Evolutionary conservation across 2,329 filamentous ascomycete species (phyloP), one percentile per base, ranked within the genome.

Genomic region (Furcasterigmium sp.): DNA sequence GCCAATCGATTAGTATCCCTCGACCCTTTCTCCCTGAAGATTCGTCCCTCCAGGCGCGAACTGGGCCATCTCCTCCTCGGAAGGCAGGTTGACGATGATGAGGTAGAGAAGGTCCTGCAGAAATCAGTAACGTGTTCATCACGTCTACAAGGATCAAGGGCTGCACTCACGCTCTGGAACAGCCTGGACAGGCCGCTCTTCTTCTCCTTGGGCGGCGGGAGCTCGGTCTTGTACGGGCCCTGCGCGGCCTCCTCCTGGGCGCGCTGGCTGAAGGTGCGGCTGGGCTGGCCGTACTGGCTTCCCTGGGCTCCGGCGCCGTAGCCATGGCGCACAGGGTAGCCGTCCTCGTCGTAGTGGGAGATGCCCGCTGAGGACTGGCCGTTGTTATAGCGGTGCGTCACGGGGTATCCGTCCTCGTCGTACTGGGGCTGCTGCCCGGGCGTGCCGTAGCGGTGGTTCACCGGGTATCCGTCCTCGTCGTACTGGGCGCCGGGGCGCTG

Each of bases 21-120:
- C n/a, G n/a, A n/a, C n/a, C n/a, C n/a, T n/a, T n/a, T n/a, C n/a
- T n/a, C n/a, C n/a, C n/a, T n/a, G n/a, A n/a, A n/a, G n/a, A n/a
- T n/a, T n/a, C n/a, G n/a, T n/a, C 29, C 9, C 32, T 17, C 18
- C 32, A 15, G n/a, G 11, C 8, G 11, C 29, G 15, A 18, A 19
- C 8, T 36, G 29, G 10, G 8, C 26, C 6, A 8, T 37, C 23
- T 15, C 17, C 9, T 28, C 14, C 32, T 37, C n/a, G 13, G 20
- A 34, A 8, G 34, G 41, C 9, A 41, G 14, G n/a, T 40, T 46
- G 3, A 46, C 20, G 11, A 48, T 39, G 2, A 46, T 36, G 5
- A 48, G 36, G 7, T 48, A 46, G 1, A 48, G 30, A 8, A 48
- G 41, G 21, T 46, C 46, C 46, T 48, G 8, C 3, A 2, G 11